phyloP scores from a whole-genome alignment of 768 basidiomycete genomes.

The Tulasnella sp. region DNA sequence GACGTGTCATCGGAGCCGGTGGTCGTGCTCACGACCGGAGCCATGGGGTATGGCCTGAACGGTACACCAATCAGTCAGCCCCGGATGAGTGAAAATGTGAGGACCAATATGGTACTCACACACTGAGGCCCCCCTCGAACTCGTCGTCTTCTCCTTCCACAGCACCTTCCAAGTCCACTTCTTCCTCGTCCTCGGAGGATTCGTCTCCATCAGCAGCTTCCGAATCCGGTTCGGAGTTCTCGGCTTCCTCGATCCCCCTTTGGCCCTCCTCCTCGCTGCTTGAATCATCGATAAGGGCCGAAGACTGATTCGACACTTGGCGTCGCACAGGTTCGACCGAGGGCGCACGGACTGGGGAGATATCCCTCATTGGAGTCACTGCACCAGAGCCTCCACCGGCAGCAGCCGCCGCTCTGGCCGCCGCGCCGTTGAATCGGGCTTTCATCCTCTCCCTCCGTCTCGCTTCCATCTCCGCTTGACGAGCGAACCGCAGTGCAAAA shows the following conservation, averaged over 20 bases:
- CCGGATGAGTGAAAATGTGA: neutral
- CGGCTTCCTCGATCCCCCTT: neutral
- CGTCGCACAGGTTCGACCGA: neutral
- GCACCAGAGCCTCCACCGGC: neutral
- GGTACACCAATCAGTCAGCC: neutral
- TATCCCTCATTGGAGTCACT: neutral
- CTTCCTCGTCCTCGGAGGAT: conserved; percentile 7
- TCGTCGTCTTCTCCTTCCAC: conserved; percentile 29
- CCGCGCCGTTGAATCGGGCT: conserved; percentile 44
- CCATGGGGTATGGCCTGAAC: conserved; percentile 21
- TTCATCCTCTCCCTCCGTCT: conserved; percentile 63
- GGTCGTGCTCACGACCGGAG: conserved; percentile 48
- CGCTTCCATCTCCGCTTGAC: conserved; percentile 82
- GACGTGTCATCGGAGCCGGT: conserved; percentile 64
- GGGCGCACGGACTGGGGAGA: neutral
- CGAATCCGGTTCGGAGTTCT: neutral
- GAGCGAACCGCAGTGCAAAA: conserved; percentile 65
- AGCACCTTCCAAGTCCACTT: conserved; percentile 21
- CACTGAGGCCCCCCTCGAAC: conserved; percentile 16
- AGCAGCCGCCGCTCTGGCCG: conserved; percentile 31
- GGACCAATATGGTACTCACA: neutral
- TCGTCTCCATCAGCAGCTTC: conserved; percentile 15
- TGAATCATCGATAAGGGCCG: neutral
- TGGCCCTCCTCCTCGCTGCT: neutral
- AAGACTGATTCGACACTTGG: neutral